Base-by-base conservation (phyloP, 1,139 yeast species). In the Geotrichum restrictum region DNA sequence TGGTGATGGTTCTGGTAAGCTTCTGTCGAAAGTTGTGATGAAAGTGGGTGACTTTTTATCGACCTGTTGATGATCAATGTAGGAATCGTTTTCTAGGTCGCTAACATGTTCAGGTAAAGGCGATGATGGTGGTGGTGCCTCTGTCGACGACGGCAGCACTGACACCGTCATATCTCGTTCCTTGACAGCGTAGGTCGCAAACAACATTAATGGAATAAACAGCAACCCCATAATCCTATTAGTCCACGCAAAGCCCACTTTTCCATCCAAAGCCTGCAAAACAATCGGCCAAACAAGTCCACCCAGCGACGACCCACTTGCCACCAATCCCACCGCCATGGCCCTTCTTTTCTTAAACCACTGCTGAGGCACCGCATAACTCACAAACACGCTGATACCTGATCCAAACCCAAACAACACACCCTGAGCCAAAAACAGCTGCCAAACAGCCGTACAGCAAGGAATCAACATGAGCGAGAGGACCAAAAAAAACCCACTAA, bases 281-380 rank as follows among this genome's bases (percentile, higher is more conserved):
- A 69, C 71, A 53, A 75, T 69, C 1, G 80, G 79, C 72, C 77
- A 77, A 29, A 74, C 71, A n/a, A 83, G 74, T 1, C 88, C 88
- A 1, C 88, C 89, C 3, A 76, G 66, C 7, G 85, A 82, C 1
- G 85, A 75, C 0, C 88, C 87, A 1, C 82, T 76, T 0, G 83
- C 75, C 0, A 80, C 78, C 1, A 83, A 58, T 2, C 86, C 84
- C 13, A 75, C 67, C 1, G 85, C 88, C 31, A 81, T 64, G 0
- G 82, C 80, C 53, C 85, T 72, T 55, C 70, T 75, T 56, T 70
- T 74, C 56, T 76, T 70, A 65, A 83, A 83, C 72, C 78, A 82
- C 59, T 78, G 83, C 3, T 61, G 56, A 3, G 64, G 62, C 7
- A 63, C 53, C 7, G 64, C 46, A 52, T 61, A 58, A 14, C 64